phyloP scores from a whole-genome alignment of 441 rosid species.

The Erysimum pusillum region DNA sequence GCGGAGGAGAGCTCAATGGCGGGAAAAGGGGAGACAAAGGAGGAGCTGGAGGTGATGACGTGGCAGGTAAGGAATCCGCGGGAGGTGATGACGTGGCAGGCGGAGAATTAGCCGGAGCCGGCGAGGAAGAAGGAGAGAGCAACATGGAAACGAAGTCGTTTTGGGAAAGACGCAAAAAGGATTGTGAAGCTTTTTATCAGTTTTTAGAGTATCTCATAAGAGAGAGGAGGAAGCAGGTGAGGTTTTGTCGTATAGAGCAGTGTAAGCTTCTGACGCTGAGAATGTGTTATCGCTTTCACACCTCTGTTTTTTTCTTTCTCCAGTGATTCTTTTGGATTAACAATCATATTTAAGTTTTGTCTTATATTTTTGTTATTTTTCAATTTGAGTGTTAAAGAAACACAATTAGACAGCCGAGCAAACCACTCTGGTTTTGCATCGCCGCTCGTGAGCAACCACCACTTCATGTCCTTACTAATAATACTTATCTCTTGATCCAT shows the following conservation, averaged over 20 bases:
- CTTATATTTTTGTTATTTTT: neutral
- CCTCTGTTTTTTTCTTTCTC: neutral
- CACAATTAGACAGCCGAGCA: conserved; percentile 30
- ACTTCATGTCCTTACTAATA: neutral
- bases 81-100: conserved; percentile 35
- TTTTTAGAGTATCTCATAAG: neutral
- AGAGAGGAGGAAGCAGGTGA: conserved; percentile 39
- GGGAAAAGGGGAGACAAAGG: conserved; percentile 15
- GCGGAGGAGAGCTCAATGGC: conserved; percentile 27
- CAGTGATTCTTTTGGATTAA: neutral
- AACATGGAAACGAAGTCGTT: conserved; percentile 28
- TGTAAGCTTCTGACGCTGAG: conserved; percentile 40
- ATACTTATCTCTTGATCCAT: neutral
- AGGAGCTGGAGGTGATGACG: conserved; percentile 36
- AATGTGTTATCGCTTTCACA: conserved; percentile 41
- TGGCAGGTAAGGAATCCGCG: conserved; percentile 30
- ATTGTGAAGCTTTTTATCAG: neutral
- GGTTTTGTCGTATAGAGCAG: conserved; percentile 45
- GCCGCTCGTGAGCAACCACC: conserved; percentile 40
- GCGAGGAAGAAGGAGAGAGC: conserved; percentile 48
- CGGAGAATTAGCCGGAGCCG: conserved; percentile 41
- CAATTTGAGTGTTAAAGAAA: neutral
- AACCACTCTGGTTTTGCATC: conserved; percentile 32
- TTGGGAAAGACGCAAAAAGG: neutral
- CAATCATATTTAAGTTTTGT: neutral